Percentiles rank a stretch among this genome's conserved stretches.
These are phyloP conservation scores for Pythium phragmiticola DNA, from an alignment of 352 stramenopile genomes.

Conservation along the genomic window DNA sequence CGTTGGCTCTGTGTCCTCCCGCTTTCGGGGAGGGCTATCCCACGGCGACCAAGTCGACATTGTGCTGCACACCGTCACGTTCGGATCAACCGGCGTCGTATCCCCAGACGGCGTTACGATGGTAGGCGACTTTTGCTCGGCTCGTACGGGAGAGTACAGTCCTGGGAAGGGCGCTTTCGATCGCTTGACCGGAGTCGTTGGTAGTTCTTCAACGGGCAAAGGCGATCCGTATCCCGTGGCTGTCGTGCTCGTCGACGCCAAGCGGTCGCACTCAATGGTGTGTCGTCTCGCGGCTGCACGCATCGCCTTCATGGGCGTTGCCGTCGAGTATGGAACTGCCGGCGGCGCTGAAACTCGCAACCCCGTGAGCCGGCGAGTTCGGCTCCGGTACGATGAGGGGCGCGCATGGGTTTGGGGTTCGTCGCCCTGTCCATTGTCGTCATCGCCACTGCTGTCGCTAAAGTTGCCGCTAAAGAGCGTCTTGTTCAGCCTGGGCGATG, in stretches of 20 bases:
- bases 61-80: slow-evolving; percentile 24
- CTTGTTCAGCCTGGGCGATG: slow-evolving; percentile 25
- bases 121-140: neutral
- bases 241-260: neutral
- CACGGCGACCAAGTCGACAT: slow-evolving; percentile 25
- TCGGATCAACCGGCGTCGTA: neutral
- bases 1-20: neutral
- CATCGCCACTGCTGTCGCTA: slow-evolving; percentile 19
- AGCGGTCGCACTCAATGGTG: slow-evolving; percentile 11
- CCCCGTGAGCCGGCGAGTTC: slow-evolving; percentile 16
- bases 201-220: slow-evolving; percentile 9
- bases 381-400: slow-evolving; percentile 22
- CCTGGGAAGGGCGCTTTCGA: slow-evolving; percentile 20
- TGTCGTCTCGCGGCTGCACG: slow-evolving; percentile 16
- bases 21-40: slow-evolving; percentile 20
- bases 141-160: slow-evolving; percentile 25
- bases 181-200: slow-evolving; percentile 11
- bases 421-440: slow-evolving; percentile 3
- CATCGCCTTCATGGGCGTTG: slow-evolving; percentile 22
- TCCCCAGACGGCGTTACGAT: slow-evolving; percentile 16
- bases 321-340: slow-evolving; percentile 5
- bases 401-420: neutral
- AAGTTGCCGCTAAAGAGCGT: slow-evolving; percentile 27
- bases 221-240: slow-evolving; percentile 8
- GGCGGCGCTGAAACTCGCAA: slow-evolving; percentile 12